phyloP scores from a whole-genome alignment of 306 rosid genomes.

The Fagus crenata region DNA sequence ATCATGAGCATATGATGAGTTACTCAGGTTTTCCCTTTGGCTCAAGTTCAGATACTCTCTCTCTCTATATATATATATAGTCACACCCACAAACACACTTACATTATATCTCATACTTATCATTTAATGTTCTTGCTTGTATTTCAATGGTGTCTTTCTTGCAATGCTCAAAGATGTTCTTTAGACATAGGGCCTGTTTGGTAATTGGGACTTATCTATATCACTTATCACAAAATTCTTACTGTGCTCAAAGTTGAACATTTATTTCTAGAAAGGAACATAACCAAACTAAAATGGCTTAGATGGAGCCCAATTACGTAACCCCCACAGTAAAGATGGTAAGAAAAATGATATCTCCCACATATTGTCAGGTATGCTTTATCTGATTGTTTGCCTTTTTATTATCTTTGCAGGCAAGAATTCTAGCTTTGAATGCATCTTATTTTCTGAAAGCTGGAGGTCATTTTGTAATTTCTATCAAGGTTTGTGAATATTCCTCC shows the following conservation, averaged over 20 bases:
- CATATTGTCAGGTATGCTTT: too few species aligned
- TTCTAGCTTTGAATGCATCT: slow-evolving; percentile 86
- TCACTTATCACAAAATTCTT: too few species aligned
- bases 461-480: slow-evolving; percentile 85
- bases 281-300: too few species aligned
- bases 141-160: background rate
- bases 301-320: too few species aligned
- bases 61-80: background rate
- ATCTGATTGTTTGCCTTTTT: background rate
- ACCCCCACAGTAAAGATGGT: too few species aligned
- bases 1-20: background rate
- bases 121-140: background rate
- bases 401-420: slow-evolving; percentile 59
- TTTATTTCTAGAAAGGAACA: background rate
- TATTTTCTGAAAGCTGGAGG: slow-evolving; percentile 85
- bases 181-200: too few species aligned
- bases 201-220: too few species aligned
- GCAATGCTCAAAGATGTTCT: too few species aligned
- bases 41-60: background rate
- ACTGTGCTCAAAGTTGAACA: background rate
- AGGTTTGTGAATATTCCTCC: slow-evolving; percentile 42
- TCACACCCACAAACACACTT: background rate
- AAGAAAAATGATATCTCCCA: too few species aligned
- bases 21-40: background rate
- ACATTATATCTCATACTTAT: background rate